These are phyloP conservation scores for Fusarium sp. DNA, from an alignment of 2,329 filamentous ascomycete species.

Conservation along the genomic window DNA sequence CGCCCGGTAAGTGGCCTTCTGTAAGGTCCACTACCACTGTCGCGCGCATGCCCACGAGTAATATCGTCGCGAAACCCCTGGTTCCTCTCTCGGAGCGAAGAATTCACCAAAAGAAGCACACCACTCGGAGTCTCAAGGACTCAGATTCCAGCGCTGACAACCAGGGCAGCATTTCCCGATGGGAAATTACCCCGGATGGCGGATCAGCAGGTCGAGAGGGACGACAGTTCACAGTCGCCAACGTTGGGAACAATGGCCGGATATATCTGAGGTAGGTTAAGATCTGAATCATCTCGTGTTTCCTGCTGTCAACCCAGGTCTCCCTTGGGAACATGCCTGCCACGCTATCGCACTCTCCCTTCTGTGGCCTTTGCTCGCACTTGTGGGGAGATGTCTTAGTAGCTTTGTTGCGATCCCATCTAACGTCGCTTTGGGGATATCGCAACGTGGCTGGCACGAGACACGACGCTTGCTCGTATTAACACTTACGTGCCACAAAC, in stretches of 20 bases:
- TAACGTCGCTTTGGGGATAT: constrained; percentile 23
- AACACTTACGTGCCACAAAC: constrained; percentile 29
- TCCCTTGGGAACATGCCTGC: constrained; percentile 33
- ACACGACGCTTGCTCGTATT: constrained; percentile 28
- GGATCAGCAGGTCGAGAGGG: constrained; percentile 72
- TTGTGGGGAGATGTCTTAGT: constrained; percentile 35
- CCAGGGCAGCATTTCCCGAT: constrained; percentile 51
- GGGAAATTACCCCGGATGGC: constrained; percentile 70
- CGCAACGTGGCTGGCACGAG: constrained; percentile 24
- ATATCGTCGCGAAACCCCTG: constrained; percentile 52
- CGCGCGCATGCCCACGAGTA: constrained; percentile 40
- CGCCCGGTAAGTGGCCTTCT: constrained; percentile 40
- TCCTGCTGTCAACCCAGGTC: constrained; percentile 17
- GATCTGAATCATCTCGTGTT: constrained; percentile 11
- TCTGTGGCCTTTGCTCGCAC: constrained; percentile 20
- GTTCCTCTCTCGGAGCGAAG: constrained; percentile 61
- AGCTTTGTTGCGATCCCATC: constrained; percentile 26
- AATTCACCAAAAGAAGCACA: constrained; percentile 56
- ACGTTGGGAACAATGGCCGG: constrained; percentile 84
- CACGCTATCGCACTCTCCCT: constrained; percentile 33
- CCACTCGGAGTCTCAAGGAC: constrained; percentile 60
- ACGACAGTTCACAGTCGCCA: constrained; percentile 81
- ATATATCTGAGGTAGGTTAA: constrained; percentile 79
- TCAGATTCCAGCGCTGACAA: constrained; percentile 59
- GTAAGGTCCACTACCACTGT: constrained; percentile 36